Percentiles rank a stretch among this genome's conserved stretches.
Evolutionary conservation across 345 rosid genomes (phyloP).

Genomic region (Salix exigua): DNA sequence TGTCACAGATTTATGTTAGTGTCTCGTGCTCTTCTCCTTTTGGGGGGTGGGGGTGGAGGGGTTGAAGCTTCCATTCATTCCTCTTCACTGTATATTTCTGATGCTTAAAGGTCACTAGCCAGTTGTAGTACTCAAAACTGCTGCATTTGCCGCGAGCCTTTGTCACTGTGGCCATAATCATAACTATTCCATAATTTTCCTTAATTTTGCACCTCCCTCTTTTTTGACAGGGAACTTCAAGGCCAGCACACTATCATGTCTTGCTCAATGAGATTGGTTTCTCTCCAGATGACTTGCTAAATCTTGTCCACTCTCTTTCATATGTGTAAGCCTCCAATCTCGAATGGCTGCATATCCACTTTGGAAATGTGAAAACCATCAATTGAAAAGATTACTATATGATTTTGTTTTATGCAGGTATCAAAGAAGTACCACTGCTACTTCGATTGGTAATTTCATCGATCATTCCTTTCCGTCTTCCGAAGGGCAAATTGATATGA

Average conservation of each 20-base stretch:
- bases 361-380: background rate
- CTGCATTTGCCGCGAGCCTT: no score
- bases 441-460: constrained; percentile 60
- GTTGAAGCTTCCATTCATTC: no score
- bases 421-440: constrained; percentile 80
- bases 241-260: constrained; percentile 88
- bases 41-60: no score
- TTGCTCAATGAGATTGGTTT: constrained; percentile 84
- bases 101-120: no score
- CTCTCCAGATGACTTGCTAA: constrained; percentile 61
- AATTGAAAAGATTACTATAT: background rate
- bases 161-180: no score
- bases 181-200: background rate
- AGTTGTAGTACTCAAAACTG: no score
- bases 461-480: background rate
- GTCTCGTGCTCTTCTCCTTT: no score
- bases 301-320: constrained; percentile 62
- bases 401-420: constrained; percentile 39
- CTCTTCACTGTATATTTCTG: no score
- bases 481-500: background rate
- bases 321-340: constrained; percentile 63
- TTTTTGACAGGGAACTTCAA: constrained; percentile 64
- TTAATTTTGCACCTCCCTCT: background rate
- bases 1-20: no score
- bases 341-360: background rate